Conservation (phyloP, 2,329 filamentous ascomycete genomes). For the Epichloe scottii region DNA sequence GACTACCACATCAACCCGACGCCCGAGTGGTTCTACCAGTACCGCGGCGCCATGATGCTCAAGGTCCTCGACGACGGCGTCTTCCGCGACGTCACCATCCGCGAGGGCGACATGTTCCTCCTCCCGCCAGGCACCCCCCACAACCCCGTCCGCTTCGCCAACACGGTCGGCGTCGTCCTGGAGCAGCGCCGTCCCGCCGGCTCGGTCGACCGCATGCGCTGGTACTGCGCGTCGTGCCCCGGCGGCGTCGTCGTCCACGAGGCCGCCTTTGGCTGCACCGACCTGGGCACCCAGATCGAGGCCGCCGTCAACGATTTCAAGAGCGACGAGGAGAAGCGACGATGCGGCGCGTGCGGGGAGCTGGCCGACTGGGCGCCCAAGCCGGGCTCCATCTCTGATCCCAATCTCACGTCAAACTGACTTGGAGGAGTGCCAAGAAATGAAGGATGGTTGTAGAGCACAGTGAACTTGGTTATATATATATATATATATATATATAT, state of each 20-base stretch:
- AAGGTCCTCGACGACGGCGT: conserved; percentile 56
- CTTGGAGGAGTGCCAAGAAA: no score
- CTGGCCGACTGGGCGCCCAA: conserved; percentile 60
- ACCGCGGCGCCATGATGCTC: conserved; percentile 85
- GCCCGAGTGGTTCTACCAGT: conserved; percentile 96
- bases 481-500: no score
- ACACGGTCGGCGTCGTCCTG: conserved; percentile 88
- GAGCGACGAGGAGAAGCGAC: conserved; percentile 52
- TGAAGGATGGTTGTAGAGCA: no score
- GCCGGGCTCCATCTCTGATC: conserved; percentile 45
- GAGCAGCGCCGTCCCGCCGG: conserved; percentile 67
- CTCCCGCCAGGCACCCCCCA: conserved; percentile 91
- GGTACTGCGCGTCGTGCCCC: conserved; percentile 70
- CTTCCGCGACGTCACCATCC: conserved; percentile 79
- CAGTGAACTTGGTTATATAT: no score
- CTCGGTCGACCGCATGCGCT: conserved; percentile 67
- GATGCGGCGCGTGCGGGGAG: conserved; percentile 63
- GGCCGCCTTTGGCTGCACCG: conserved; percentile 73
- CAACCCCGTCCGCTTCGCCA: conserved; percentile 83
- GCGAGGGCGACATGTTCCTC: conserved; percentile 87
- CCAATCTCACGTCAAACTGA: conserved; percentile 28
- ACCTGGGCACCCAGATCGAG: conserved; percentile 92
- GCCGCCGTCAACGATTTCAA: conserved; percentile 75
- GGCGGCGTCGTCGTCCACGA: conserved; percentile 60
- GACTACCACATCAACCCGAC: conserved; percentile 98